These are phyloP conservation scores for Cercospora citrullina DNA, from an alignment of 2,329 filamentous ascomycete genomes.

Conservation along the genomic window DNA sequence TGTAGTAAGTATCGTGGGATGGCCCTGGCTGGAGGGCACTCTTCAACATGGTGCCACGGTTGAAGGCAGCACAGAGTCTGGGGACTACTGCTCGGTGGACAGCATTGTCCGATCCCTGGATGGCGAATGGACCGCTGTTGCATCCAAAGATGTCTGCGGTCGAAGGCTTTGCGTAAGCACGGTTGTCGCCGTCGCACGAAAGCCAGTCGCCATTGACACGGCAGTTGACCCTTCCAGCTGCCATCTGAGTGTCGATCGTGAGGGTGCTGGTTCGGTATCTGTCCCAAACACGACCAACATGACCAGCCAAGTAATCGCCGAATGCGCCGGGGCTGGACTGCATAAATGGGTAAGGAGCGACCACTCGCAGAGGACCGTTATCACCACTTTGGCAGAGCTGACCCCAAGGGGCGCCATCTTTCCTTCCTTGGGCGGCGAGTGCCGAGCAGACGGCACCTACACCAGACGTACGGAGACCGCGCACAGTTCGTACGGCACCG, in stretches of 20 bases:
- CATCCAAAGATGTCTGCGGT: slow-evolving; percentile 68
- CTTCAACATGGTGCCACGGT: slow-evolving; percentile 66
- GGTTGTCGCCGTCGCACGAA: slow-evolving; percentile 44
- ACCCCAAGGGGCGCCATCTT: slow-evolving; percentile 63
- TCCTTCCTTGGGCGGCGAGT: slow-evolving; percentile 55
- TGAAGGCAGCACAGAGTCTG: slow-evolving; percentile 73
- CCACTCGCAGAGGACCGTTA: slow-evolving; percentile 43
- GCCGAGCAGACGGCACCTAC: slow-evolving; percentile 56
- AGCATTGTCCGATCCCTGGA: slow-evolving; percentile 43
- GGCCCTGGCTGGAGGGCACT: slow-evolving; percentile 48
- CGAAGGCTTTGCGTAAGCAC: slow-evolving; percentile 57
- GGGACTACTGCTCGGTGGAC: slow-evolving; percentile 63
- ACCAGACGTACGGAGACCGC: slow-evolving; percentile 60
- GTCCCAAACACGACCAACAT: slow-evolving; percentile 54
- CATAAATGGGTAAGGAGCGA: slow-evolving; percentile 46
- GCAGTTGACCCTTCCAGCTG: slow-evolving; percentile 55
- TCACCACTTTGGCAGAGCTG: slow-evolving; percentile 55
- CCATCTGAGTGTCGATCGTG: slow-evolving; percentile 65
- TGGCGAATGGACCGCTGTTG: slow-evolving; percentile 62
- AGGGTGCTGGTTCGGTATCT: slow-evolving; percentile 51
- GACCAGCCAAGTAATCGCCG: slow-evolving; percentile 52
- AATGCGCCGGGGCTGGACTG: slow-evolving; percentile 50
- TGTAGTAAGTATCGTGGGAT: slow-evolving; percentile 46
- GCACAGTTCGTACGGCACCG: slow-evolving; percentile 52
- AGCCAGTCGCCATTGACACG: slow-evolving; percentile 45